Conservation (phyloP, 208 protist species). For the Leishmania guyanensis region DNA sequence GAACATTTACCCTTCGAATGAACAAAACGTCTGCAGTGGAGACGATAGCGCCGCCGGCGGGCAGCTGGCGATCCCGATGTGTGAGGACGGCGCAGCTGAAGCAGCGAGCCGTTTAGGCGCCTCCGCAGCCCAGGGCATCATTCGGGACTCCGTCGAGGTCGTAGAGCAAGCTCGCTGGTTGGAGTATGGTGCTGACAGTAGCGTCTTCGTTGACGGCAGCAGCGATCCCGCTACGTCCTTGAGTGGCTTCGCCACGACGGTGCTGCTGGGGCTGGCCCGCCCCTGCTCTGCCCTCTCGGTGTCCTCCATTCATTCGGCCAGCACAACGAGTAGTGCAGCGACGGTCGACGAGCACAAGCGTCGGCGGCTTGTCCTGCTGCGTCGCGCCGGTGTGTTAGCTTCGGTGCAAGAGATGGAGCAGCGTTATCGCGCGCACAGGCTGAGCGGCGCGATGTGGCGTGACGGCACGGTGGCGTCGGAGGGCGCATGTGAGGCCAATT, state of each 20-base stretch:
- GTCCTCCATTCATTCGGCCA: neutral
- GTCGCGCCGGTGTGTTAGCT: constrained; percentile 13
- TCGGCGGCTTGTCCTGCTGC: constrained; percentile 12
- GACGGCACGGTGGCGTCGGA: neutral
- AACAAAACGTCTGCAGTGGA: neutral
- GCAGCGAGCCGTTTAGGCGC: neutral
- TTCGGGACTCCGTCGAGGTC: neutral
- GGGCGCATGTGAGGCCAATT: neutral
- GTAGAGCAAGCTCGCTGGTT: neutral
- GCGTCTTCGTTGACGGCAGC: neutral
- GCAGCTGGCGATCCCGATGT: neutral
- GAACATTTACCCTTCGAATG: neutral
- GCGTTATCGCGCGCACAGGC: neutral
- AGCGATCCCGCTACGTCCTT: neutral
- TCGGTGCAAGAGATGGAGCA: constrained; percentile 9
- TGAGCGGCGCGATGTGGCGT: neutral
- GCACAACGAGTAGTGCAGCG: neutral
- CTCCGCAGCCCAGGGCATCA: neutral
- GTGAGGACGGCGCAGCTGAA: neutral
- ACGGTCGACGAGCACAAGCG: neutral
- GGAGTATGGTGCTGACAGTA: neutral
- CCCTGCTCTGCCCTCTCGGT: neutral
- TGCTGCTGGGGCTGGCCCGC: constrained; percentile 5
- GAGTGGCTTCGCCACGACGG: neutral
- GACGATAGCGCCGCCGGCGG: neutral